phyloP scores from a whole-genome alignment of 176 grass and related monocot species.

The Phoenix dactylifera region DNA sequence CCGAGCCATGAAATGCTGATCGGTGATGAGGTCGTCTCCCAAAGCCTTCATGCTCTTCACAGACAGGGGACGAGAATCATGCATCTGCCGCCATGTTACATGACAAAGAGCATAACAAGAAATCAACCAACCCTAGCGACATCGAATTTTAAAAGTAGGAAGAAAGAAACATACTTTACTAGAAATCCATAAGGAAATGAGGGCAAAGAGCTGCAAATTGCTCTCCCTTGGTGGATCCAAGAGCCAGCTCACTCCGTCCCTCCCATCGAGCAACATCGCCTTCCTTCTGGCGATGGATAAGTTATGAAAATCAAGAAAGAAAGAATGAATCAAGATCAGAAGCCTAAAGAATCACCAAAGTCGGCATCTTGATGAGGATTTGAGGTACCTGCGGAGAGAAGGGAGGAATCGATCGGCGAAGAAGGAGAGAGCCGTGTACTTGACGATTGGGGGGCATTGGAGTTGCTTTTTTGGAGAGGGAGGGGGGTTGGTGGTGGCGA shows the following conservation, averaged over 20 bases:
- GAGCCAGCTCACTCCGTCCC: conserved; percentile 39
- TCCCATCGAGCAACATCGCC: conserved; percentile 19
- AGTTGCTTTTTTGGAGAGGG: conserved; percentile 35
- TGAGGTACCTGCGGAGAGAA: conserved; percentile 33
- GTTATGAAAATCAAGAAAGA: neutral
- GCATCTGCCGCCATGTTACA: conserved; percentile 25
- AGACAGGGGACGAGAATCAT: conserved; percentile 41
- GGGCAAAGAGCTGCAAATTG: conserved; percentile 78
- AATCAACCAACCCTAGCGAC: neutral
- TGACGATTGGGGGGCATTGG: conserved; percentile 58
- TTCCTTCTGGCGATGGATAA: conserved; percentile 21
- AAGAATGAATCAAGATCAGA: neutral
- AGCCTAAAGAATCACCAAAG: no score
- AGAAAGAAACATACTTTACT: conserved; percentile 42
- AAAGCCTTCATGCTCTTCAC: conserved; percentile 83
- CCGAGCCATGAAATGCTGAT: conserved; percentile 77
- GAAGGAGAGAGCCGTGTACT: conserved; percentile 67
- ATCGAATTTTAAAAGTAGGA: neutral
- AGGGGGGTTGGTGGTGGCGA: no score
- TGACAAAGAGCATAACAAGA: neutral
- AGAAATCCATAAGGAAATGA: conserved; percentile 69
- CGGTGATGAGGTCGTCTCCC: conserved; percentile 47
- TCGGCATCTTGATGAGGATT: no score
- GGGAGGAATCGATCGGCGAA: conserved; percentile 60
- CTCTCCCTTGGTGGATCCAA: conserved; percentile 66